Base-by-base conservation (phyloP, 2,329 filamentous ascomycete species). In the Nigrospora sphaerica region DNA sequence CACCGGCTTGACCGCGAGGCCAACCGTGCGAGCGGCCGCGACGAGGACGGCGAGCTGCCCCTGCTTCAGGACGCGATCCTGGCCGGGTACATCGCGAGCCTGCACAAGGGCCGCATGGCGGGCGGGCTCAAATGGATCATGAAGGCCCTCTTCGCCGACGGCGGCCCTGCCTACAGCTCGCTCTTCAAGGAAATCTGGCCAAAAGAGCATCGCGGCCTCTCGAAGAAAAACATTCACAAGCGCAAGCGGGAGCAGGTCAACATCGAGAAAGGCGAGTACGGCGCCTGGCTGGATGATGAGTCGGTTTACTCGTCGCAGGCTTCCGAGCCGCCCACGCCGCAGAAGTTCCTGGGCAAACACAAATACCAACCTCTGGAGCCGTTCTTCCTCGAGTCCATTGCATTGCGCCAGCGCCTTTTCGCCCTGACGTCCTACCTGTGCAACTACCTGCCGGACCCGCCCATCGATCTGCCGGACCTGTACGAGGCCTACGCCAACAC, bases 71-170 rank as follows among this genome's bases (percentile, higher is more conserved):
- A 78, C 13, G 81, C 80, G 23, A 70, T 92, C 19, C 62, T 91
- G 1, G 70, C 76, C 42, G 70, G 69, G 46, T 89, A 88, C 55
- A 63, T 85, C 45, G 63, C 65, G 4, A 33, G 33, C 5, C 69
- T 74, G 39, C 59, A 67, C 34, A 66, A 64, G 48, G 61, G 73
- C 39, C 71, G 73, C 49, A 69, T 73, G 51, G 58, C 70, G 42
- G 67, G 68, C 5, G 55, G 51, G 4, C 54, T 73, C 45, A 74
- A 74, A 47, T 73, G 76, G 32, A 75, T 89, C 12, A 69, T 86
- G 49, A 78, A 78, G 51, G 83, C 85, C 2, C 70, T 90, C 6
- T 77, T 89, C 45, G 81, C 85, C 0, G 81, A 85, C 53, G 86
- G 83, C 2, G 70, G 68, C 28, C 60, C 69, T n/a, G 64, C 77